Conservation (phyloP, 768 basidiomycete genomes). For the Omphalotus guepiniiformis region DNA sequence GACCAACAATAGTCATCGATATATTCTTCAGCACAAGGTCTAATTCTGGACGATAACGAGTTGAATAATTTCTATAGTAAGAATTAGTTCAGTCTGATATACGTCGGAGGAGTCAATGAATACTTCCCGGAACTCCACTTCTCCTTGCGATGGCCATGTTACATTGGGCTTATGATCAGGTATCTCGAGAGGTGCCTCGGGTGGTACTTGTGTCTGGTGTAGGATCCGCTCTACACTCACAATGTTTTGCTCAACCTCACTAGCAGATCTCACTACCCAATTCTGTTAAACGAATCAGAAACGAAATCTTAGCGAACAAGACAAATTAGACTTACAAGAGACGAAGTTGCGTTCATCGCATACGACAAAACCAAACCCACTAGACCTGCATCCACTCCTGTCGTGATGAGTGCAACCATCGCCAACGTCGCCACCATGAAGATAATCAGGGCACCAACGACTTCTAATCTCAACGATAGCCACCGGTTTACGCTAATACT, state of each 20-base stretch:
- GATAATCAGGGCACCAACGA: constrained; percentile 79
- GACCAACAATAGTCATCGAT: constrained; percentile 58
- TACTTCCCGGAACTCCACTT: constrained; percentile 61
- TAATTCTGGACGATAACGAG: constrained; percentile 75
- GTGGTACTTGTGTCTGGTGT: constrained; percentile 68
- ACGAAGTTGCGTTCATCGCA: constrained; percentile 78
- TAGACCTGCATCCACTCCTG: constrained; percentile 79
- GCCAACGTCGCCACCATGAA: constrained; percentile 65
- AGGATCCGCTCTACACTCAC: constrained; percentile 86
- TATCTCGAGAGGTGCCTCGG: constrained; percentile 74
- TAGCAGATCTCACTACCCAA: constrained; percentile 78
- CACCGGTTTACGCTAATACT: constrained; percentile 77
- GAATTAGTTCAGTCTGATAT: constrained; percentile 2
- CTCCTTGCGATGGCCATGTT: constrained; percentile 72
- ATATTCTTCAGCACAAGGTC: constrained; percentile 79
- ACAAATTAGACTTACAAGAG: constrained; percentile 48
- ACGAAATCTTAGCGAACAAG: neutral
- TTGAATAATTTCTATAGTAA: constrained; percentile 60
- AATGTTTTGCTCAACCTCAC: constrained; percentile 88
- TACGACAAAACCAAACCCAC: constrained; percentile 87
- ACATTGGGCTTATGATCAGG: constrained; percentile 48
- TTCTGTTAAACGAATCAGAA: constrained; percentile 43
- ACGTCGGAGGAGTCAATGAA: neutral
- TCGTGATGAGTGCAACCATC: constrained; percentile 65
- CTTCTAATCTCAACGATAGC: constrained; percentile 68